Conservation (phyloP, 495 filamentous ascomycete genomes). For the Daldinia caldariorum region DNA sequence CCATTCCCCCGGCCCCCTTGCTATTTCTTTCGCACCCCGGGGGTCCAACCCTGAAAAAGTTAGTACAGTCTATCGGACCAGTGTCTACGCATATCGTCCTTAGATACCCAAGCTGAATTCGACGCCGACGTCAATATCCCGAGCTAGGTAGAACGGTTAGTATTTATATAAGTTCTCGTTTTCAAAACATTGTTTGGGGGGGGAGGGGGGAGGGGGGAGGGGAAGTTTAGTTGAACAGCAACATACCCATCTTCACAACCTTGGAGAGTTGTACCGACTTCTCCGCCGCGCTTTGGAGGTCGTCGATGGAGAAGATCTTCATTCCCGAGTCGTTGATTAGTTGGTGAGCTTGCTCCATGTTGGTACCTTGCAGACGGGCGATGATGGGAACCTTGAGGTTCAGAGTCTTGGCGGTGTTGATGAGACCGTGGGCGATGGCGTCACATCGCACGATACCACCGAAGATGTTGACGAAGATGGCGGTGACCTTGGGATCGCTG, state of each 20-base stretch:
- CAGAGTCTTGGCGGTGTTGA: conserved; percentile 92
- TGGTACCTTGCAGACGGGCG: conserved; percentile 95
- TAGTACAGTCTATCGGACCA: conserved; percentile 49
- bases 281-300: conserved; percentile 96
- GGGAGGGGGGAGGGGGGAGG: no score
- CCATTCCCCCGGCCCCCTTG: conserved; percentile 15
- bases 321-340: conserved; percentile 97
- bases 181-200: conserved; percentile 21
- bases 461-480: conserved; percentile 99
- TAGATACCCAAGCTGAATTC: conserved; percentile 97
- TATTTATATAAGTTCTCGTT: neutral
- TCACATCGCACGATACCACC: conserved; percentile 98
- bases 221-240: conserved; percentile 19
- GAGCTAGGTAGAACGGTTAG: conserved; percentile 62
- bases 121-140: conserved; percentile 97
- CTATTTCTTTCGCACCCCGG: conserved; percentile 25
- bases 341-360: conserved; percentile 95
- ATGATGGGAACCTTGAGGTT: conserved; percentile 96
- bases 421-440: conserved; percentile 95
- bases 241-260: conserved; percentile 95
- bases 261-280: conserved; percentile 98
- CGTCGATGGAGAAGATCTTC: conserved; percentile 99
- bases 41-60: conserved; percentile 43
- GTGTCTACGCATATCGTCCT: conserved; percentile 48
- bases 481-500: conserved; percentile 96